Percentiles rank a stretch among this genome's conserved stretches.
Conservation (phyloP, 73 alveolate genomes). For the Paramecium sexaurelia region DNA sequence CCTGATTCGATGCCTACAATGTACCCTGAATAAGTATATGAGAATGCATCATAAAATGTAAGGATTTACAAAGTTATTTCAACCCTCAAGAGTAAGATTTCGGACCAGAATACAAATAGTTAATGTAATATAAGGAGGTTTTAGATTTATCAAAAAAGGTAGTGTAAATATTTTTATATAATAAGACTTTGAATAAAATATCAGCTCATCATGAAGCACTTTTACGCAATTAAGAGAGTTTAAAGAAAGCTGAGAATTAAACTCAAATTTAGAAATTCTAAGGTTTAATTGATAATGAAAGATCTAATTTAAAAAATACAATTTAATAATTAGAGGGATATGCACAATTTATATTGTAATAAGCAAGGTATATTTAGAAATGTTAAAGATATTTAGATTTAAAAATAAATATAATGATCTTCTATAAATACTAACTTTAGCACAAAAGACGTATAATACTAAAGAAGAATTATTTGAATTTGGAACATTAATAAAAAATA, state of each 20-base stretch:
- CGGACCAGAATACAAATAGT: slow-evolving; percentile 23
- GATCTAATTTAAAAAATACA: background rate
- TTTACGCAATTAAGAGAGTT: background rate
- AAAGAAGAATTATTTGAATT: slow-evolving; percentile 45
- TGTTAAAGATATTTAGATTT: background rate
- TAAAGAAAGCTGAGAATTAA: background rate
- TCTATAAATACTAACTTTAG: background rate
- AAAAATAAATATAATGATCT: slow-evolving; percentile 14
- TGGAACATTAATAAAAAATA: background rate
- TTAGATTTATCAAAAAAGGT: slow-evolving; percentile 35
- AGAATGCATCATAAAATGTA: slow-evolving; percentile 22
- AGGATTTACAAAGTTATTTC: slow-evolving; percentile 46
- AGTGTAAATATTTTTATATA: background rate
- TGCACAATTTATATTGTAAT: background rate
- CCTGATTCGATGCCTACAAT: slow-evolving; percentile 61
- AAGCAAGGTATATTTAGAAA: background rate
- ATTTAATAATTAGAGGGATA: background rate
- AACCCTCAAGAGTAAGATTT: slow-evolving; percentile 9
- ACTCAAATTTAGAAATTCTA: background rate
- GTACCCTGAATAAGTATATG: slow-evolving; percentile 32
- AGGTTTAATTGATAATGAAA: background rate
- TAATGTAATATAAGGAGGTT: slow-evolving; percentile 10
- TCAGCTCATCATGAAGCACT: slow-evolving; percentile 44
- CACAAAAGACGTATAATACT: background rate
- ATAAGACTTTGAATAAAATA: slow-evolving; percentile 31